Evolutionary conservation across 2,329 filamentous ascomycete species (phyloP).

Genomic region (Paramyrothecium sp.): DNA sequence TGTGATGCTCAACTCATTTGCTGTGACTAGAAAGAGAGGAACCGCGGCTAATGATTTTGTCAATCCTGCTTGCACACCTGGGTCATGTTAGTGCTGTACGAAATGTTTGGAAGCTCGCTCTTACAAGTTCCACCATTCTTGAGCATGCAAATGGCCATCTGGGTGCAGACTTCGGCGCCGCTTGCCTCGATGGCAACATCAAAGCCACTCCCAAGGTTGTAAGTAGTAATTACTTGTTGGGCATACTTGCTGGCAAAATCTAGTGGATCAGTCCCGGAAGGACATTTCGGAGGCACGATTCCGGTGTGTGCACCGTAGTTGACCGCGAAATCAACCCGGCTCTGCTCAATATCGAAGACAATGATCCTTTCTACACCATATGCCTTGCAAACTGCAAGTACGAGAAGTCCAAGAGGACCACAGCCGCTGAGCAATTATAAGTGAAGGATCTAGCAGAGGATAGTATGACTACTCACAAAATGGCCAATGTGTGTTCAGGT

Average conservation of each 20-base stretch:
- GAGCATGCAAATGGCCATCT: conserved; percentile 18
- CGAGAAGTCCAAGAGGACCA: conserved; percentile 22
- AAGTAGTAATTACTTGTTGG: conserved; percentile 10
- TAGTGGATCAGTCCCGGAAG: conserved; percentile 8
- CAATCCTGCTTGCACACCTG: conserved; percentile 19
- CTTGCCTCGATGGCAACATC: conserved; percentile 21
- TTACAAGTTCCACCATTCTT: conserved; percentile 18
- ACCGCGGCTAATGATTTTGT: conserved; percentile 14
- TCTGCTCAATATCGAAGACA: conserved; percentile 25
- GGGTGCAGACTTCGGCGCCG: conserved; percentile 18
- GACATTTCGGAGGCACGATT: conserved; percentile 13
- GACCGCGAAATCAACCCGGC: conserved; percentile 18
- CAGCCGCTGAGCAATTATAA: conserved; percentile 16
- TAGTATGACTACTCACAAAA: conserved; percentile 18
- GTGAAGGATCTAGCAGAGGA: not conserved
- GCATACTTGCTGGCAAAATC: conserved; percentile 13
- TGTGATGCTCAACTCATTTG: conserved; percentile 19
- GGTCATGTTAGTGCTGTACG: not conserved
- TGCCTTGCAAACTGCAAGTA: conserved; percentile 21
- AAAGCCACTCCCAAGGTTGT: conserved; percentile 15
- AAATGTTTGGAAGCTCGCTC: not conserved
- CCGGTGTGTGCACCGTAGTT: conserved; percentile 18
- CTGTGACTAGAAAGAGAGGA: conserved; percentile 18
- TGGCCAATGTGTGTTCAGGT: conserved; percentile 19
- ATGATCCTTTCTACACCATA: conserved; percentile 22